A percentile compares a stretch with the other conserved stretches of the same genome.
These are phyloP conservation scores for Moricandia moricandioides DNA, from an alignment of 345 rosid species.

Conservation along the genomic window DNA sequence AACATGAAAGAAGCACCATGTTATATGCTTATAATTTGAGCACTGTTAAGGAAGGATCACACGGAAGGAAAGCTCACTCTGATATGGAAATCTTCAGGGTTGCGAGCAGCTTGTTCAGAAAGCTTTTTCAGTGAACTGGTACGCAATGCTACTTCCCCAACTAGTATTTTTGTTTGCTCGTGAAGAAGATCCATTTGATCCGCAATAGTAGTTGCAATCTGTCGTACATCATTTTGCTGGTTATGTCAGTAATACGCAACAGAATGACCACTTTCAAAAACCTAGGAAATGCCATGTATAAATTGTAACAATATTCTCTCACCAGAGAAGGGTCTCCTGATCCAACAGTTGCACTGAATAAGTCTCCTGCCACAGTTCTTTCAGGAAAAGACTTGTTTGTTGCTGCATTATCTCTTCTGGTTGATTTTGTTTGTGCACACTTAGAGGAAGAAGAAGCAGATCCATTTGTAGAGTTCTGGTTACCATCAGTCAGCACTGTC, in stretches of 20 bases:
- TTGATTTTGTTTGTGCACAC: slow-evolving; percentile 64
- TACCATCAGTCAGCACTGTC: slow-evolving; percentile 49
- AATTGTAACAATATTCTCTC: slow-evolving; percentile 27
- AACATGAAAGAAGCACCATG: slow-evolving; percentile 5
- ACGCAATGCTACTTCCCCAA: slow-evolving; percentile 92
- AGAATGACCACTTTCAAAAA: slow-evolving; percentile 18
- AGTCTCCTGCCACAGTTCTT: slow-evolving; percentile 69
- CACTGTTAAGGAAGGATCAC: slow-evolving; percentile 16
- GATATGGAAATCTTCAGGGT: slow-evolving; percentile 74
- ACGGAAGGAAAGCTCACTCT: slow-evolving; percentile 47
- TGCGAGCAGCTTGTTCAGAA: slow-evolving; percentile 76
- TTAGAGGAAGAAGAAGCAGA: slow-evolving; percentile 69
- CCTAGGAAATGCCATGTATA: slow-evolving; percentile 5
- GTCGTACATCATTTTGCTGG: slow-evolving; percentile 11
- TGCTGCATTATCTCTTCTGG: slow-evolving; percentile 47
- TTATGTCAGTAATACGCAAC: slow-evolving; percentile 17
- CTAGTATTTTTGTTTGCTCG: slow-evolving; percentile 95
- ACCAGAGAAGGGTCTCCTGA: slow-evolving; percentile 59
- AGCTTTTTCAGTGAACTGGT: slow-evolving; percentile 88
- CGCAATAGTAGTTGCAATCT: slow-evolving; percentile 63
- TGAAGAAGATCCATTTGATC: slow-evolving; percentile 98
- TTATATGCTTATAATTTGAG: slow-evolving; percentile 5
- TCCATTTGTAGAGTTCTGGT: slow-evolving; percentile 57
- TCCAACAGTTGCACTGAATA: slow-evolving; percentile 58
- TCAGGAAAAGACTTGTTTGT: slow-evolving; percentile 54